Percentiles rank a stretch among this genome's conserved stretches.
phyloP scores from a whole-genome alignment of 1,139 yeast genomes.

The Blastobotrys arbuscula region DNA sequence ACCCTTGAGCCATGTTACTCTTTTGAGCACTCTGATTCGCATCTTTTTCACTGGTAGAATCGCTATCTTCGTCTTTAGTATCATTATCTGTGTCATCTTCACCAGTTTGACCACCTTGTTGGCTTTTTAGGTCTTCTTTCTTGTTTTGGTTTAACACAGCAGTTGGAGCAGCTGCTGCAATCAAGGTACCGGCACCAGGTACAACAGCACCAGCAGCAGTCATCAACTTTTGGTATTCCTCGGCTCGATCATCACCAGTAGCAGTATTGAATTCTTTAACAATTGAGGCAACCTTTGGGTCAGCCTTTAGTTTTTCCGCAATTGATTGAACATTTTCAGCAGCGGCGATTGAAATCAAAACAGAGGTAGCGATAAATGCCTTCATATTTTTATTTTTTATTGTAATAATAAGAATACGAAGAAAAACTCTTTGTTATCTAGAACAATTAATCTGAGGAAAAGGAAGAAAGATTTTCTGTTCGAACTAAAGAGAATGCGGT shows the following conservation, averaged over 20 bases:
- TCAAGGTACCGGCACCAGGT: constrained; percentile 21
- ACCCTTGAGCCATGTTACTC: not conserved
- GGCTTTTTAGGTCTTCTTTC: constrained; percentile 6
- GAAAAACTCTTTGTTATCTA: not conserved
- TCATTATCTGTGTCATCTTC: not conserved
- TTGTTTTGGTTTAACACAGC: constrained; percentile 5
- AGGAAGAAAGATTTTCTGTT: not conserved
- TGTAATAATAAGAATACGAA: not conserved
- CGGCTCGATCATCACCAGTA: constrained; percentile 16
- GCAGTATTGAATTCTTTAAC: constrained; percentile 20
- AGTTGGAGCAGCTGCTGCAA: constrained; percentile 16
- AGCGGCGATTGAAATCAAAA: not conserved
- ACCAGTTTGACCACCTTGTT: constrained; percentile 6
- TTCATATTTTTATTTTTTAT: not conserved
- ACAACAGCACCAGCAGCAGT: constrained; percentile 21
- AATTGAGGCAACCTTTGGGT: constrained; percentile 16
- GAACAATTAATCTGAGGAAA: not conserved
- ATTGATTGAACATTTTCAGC: not conserved
- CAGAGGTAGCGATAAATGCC: not conserved
- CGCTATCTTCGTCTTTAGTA: not conserved
- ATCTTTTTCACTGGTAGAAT: not conserved
- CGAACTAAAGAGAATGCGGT: too few relatives aligned
- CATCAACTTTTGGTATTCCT: constrained; percentile 17
- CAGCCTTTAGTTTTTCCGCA: constrained; percentile 14
- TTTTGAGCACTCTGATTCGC: constrained; percentile 5